phyloP scores from a whole-genome alignment of 1,139 yeast genomes.

The Trichomonascaceae sp. region DNA sequence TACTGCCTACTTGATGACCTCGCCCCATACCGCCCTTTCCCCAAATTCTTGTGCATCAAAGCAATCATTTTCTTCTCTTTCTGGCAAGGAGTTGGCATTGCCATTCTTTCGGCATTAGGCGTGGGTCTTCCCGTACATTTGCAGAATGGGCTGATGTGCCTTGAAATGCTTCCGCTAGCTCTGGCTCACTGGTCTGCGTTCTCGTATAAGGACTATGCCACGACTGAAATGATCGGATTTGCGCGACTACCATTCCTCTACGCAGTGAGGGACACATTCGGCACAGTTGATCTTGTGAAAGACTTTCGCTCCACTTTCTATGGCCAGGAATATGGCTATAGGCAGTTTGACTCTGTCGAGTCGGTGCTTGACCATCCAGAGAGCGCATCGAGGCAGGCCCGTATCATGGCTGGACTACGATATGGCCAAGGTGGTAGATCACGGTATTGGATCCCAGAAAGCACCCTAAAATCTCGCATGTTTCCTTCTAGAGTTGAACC shows the following conservation, averaged over 20 bases:
- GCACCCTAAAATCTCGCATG: not conserved
- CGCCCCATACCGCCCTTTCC: slow-evolving; percentile 73
- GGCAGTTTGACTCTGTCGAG: slow-evolving; percentile 72
- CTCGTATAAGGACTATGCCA: slow-evolving; percentile 59
- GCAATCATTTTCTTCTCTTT: slow-evolving; percentile 89
- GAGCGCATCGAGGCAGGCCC: slow-evolving; percentile 50
- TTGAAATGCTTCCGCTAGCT: slow-evolving; percentile 79
- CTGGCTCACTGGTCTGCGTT: slow-evolving; percentile 81
- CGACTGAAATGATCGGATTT: slow-evolving; percentile 45
- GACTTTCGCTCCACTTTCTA: slow-evolving; percentile 67
- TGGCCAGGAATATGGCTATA: slow-evolving; percentile 70
- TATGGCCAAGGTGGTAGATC: slow-evolving; percentile 66
- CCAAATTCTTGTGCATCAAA: slow-evolving; percentile 86
- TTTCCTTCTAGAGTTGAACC: not conserved
- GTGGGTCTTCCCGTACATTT: slow-evolving; percentile 36
- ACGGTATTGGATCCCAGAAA: slow-evolving; percentile 68
- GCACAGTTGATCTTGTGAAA: slow-evolving; percentile 56
- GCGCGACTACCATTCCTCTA: slow-evolving; percentile 47
- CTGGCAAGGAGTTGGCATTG: slow-evolving; percentile 81
- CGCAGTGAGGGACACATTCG: slow-evolving; percentile 69
- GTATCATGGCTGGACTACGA: slow-evolving; percentile 74
- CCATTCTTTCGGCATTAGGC: slow-evolving; percentile 29
- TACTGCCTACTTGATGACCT: slow-evolving; percentile 67
- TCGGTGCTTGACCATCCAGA: slow-evolving; percentile 57
- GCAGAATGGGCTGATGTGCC: slow-evolving; percentile 69